Evolutionary conservation across 495 filamentous ascomycete species (phyloP).

Genomic region (Sphaerosporella brunnea): DNA sequence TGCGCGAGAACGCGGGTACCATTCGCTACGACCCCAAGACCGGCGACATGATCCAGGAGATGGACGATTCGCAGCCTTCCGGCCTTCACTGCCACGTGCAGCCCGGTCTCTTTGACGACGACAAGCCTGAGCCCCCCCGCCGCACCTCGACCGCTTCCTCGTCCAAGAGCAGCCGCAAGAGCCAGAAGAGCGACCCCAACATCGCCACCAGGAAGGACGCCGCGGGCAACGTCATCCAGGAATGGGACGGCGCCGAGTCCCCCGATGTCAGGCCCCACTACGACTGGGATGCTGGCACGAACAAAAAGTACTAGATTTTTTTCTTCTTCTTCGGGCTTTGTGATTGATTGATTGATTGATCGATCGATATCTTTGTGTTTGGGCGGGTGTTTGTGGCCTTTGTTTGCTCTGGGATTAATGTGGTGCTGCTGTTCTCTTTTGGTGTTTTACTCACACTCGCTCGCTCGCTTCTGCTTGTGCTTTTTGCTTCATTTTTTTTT

Average conservation of each 20-base stretch:
- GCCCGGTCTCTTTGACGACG: background rate
- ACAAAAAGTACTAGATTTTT: no score
- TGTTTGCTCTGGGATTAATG: no score
- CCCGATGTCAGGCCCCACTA: background rate
- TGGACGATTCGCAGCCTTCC: background rate
- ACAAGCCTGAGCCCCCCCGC: background rate
- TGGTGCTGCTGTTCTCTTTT: no score
- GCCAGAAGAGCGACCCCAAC: background rate
- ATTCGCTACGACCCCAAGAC: background rate
- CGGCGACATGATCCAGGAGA: background rate
- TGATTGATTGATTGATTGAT: no score
- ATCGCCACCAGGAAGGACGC: background rate
- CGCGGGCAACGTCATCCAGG: background rate
- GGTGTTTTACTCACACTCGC: no score
- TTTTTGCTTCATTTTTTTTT: no score
- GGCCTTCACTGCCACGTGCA: conserved; percentile 1
- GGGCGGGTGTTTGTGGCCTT: no score
- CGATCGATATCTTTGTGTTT: no score
- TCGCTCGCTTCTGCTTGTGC: no score
- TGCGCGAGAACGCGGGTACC: background rate
- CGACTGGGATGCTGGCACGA: background rate
- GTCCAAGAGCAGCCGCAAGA: background rate
- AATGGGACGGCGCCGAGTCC: background rate
- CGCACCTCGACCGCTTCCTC: background rate
- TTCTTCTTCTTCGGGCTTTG: no score